phyloP scores from a whole-genome alignment of 140 eudicot genomes.

The Flaveria floridana region DNA sequence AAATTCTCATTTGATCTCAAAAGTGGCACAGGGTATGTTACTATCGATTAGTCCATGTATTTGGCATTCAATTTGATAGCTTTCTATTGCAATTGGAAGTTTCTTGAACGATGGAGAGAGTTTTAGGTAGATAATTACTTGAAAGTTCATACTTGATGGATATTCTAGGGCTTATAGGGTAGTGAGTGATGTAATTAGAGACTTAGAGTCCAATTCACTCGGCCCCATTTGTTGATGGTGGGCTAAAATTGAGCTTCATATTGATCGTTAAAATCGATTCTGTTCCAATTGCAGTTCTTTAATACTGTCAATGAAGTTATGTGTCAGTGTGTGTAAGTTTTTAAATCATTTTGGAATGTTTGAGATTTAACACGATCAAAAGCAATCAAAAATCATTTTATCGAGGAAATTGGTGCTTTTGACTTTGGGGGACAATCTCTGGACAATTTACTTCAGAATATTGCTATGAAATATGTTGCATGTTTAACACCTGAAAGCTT shows the following conservation, averaged over 20 bases:
- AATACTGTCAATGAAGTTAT: not conserved
- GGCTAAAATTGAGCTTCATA: no score
- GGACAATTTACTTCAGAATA: not conserved
- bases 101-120: not conserved
- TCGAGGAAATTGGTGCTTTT: slow-evolving; percentile 15
- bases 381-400: no score
- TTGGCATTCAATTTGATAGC: not conserved
- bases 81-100: not conserved
- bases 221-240: no score
- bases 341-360: not conserved
- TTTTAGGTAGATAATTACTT: no score
- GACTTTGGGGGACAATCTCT: slow-evolving; percentile 18
- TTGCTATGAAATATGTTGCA: slow-evolving; percentile 1
- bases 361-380: not conserved
- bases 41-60: slow-evolving; percentile 1
- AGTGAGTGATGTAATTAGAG: not conserved
- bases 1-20: slow-evolving; percentile 47
- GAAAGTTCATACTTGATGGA: not conserved
- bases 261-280: not conserved
- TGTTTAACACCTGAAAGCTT: not conserved
- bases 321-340: not conserved
- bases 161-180: not conserved
- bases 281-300: not conserved
- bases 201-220: no score
- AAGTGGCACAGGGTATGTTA: slow-evolving; percentile 59